Conservation (phyloP, 2,329 filamentous ascomycete genomes). For the Trichoderma sp. region DNA sequence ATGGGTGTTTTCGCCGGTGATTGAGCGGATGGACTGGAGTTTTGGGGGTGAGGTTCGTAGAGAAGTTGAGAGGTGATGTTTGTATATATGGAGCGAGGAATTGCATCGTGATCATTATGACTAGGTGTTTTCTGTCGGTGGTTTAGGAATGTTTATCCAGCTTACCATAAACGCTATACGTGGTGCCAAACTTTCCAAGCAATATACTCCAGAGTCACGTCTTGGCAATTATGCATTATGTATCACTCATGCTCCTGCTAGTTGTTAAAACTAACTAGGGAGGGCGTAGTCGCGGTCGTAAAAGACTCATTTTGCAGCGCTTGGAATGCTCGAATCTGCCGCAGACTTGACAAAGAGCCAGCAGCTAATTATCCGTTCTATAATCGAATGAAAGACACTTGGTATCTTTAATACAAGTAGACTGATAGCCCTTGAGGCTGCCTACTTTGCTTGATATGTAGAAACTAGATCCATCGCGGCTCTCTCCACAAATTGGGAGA, state of each 20-base stretch:
- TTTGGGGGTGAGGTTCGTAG: neutral
- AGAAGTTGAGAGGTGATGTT: neutral
- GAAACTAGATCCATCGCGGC: no score
- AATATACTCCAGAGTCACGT: neutral
- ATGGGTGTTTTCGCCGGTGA: neutral
- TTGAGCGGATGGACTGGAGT: neutral
- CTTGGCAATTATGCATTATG: neutral
- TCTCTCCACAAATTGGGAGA: neutral
- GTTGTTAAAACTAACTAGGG: no score
- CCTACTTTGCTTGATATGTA: no score
- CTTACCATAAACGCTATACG: no score
- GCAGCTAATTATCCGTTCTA: neutral
- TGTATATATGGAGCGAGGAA: neutral
- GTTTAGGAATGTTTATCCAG: no score
- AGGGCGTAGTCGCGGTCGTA: neutral
- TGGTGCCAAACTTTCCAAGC: no score
- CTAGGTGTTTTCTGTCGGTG: no score
- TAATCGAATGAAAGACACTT: neutral
- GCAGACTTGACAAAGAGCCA: neutral
- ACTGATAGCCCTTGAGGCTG: neutral
- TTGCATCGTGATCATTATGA: neutral
- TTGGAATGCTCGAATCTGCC: neutral
- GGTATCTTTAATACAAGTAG: neutral
- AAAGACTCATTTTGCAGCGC: neutral
- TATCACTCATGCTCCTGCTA: no score